Percentiles rank a stretch among this genome's conserved stretches.
These are phyloP conservation scores for Auriculariales sp. DNA, from an alignment of 768 basidiomycete species.

Conservation along the genomic window DNA sequence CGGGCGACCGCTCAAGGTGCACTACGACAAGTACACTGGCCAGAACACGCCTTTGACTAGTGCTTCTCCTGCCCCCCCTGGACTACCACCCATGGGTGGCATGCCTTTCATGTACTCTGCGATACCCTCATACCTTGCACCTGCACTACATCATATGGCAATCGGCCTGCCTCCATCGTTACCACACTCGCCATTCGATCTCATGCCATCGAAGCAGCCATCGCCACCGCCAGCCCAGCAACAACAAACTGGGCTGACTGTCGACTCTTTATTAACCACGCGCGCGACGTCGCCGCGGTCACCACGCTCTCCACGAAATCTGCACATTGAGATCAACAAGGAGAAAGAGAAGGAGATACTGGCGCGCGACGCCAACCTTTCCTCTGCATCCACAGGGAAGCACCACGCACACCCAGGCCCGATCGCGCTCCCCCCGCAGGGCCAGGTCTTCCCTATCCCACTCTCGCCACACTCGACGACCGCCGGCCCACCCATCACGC, in stretches of 20 bases:
- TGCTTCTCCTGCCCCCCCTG: background rate
- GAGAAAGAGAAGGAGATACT: no score
- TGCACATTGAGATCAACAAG: no score
- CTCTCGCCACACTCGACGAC: constrained; percentile 38
- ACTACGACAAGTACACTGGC: constrained; percentile 62
- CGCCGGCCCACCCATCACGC: constrained; percentile 87
- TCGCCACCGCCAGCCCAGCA: no score
- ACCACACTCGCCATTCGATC: background rate
- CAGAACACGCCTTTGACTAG: background rate
- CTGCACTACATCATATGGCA: background rate
- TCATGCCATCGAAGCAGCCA: no score
- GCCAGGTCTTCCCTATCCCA: constrained; percentile 21
- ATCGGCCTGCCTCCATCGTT: background rate
- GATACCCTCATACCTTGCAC: background rate
- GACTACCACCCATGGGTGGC: no score
- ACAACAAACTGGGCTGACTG: no score
- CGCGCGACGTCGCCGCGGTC: no score
- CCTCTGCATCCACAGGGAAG: no score
- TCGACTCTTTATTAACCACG: no score
- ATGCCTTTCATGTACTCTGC: constrained; percentile 1
- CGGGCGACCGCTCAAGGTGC: constrained; percentile 76
- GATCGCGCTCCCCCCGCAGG: constrained; percentile 52
- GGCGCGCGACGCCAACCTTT: no score
- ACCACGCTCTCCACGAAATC: background rate
- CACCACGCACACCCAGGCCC: constrained; percentile 52